Conservation (phyloP, 441 rosid species). For the Geranium incanum region DNA sequence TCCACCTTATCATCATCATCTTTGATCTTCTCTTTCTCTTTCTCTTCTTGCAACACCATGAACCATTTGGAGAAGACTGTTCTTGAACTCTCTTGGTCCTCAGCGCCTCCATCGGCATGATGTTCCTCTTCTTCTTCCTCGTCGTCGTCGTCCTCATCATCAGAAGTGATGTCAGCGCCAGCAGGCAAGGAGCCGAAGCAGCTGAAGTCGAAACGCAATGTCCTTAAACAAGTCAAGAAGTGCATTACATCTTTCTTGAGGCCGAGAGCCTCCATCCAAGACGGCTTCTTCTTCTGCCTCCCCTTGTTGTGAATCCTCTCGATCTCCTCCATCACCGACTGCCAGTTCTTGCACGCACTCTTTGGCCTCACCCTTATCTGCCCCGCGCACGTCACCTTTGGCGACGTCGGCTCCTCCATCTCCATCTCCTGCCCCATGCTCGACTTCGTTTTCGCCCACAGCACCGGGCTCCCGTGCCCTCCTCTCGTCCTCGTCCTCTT, state of each 20-base stretch:
- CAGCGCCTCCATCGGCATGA: conserved; percentile 17
- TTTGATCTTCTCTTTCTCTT: conserved; percentile 23
- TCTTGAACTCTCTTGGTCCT: conserved; percentile 39
- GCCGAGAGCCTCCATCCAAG: conserved; percentile 54
- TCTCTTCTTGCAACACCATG: conserved; percentile 70
- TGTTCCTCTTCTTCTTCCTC: conserved; percentile 24
- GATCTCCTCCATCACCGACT: conserved; percentile 83
- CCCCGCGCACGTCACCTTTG: conserved; percentile 84
- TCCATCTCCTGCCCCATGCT: conserved; percentile 36
- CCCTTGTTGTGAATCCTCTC: conserved; percentile 59
- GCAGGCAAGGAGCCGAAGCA: conserved; percentile 72
- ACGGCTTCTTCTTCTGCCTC: conserved; percentile 34
- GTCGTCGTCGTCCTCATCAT: conserved; percentile 32
- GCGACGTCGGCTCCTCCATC: conserved; percentile 72
- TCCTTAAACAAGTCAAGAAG: conserved; percentile 64
- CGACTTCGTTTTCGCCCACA: conserved; percentile 53
- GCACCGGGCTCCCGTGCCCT: conserved; percentile 38
- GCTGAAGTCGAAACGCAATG: conserved; percentile 49
- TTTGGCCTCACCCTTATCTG: conserved; percentile 79
- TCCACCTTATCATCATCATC: conserved; percentile 22
- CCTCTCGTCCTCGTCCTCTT: conserved; percentile 23
- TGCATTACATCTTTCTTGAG: conserved; percentile 75
- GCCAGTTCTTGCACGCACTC: conserved; percentile 64
- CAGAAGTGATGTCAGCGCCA: conserved; percentile 33
- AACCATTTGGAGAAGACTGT: conserved; percentile 76